Evolutionary conservation across 345 rosid species (phyloP), one percentile per base, ranked within the genome.

Genomic region (Aquilaria yunnanensis): DNA sequence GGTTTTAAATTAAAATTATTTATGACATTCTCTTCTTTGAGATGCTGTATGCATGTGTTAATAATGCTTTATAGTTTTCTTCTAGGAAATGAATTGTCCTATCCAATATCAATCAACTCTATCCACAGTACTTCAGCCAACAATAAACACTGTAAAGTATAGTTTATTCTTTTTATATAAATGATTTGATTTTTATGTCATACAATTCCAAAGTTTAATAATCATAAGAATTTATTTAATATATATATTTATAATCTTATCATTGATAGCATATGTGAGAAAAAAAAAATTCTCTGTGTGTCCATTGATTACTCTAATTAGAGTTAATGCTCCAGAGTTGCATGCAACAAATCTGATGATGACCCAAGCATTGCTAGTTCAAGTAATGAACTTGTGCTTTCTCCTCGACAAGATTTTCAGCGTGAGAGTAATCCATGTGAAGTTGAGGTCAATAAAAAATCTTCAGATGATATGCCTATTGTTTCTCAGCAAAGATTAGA

Each of bases 281-380:
- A 16, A 16, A 16, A 16, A 16, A 16, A 16, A 16, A 0, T 16
- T 16, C 23, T 16, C 23, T 16, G 23, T 0, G 23, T 16, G 23
- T 16, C 23, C 0, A 16, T 16, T 16, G 5, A 37, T 37, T 4
- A 37, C 43, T 8, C 4, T 37, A 4, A 37, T 37, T 37, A 37
- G 43, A 1, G 43, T 64, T 71, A 71, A 31, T 67, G 70, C 62
- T 59, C 32, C 80, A 83, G 88, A 61, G 3, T 67, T 47, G 57
- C 67, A 67, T 30, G 56, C 58, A 88, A 82, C 52, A 90, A 74
- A 74, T 88, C 85, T 29, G 96, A 86, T 74, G 96, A 90, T 71
- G 96, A 94, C 60, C 80, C 77, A 55, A 74, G 83, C 64, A 60
- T 64, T 67, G 69, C 80, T 52, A 86, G 90, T 70, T 84, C 88